Base-by-base conservation (phyloP, 495 filamentous ascomycete species). In the Penicillium canariense region DNA sequence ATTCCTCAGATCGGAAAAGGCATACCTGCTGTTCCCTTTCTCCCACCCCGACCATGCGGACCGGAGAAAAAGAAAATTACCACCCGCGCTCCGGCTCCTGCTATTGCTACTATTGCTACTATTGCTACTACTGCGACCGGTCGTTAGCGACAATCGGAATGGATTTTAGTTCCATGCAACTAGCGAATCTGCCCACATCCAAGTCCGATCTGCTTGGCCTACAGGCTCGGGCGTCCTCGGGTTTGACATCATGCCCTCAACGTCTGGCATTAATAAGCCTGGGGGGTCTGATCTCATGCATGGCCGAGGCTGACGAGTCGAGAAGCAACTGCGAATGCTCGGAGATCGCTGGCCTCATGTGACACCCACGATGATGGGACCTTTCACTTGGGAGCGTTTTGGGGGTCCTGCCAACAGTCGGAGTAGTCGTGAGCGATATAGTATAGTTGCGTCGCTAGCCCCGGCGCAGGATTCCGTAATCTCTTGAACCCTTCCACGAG, bases 1-100 rank as follows among this genome's bases (percentile, higher is more conserved):
- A 58, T 52, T 50, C 52, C 42, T 59, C 57, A 60, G 52, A 60
- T 60, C 52, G 45, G n/a, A n/a, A n/a, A n/a, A n/a, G 36, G 51
- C 48, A 50, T 39, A 23, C 34, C 48, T 32, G 17, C 17, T 22
- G 43, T n/a, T 26, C 20, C 18, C 7, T 26, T 22, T 18, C 42
- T 23, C 12, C 12, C 12, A n/a, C 7, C 17, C n/a, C 25, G 43
- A 30, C 12, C n/a, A 18, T 1, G 43, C n/a, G n/a, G n/a, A n/a
- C n/a, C n/a, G n/a, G n/a, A n/a, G n/a, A n/a, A n/a, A n/a, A n/a
- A n/a, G n/a, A n/a, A n/a, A n/a, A n/a, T n/a, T n/a, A n/a, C n/a
- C n/a, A n/a, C n/a, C n/a, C n/a, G n/a, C n/a, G n/a, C n/a, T n/a
- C n/a, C n/a, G n/a, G n/a, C n/a, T n/a, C n/a, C n/a, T n/a, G n/a